These are phyloP conservation scores for Blepharisma undulans DNA, from an alignment of 169 alveolate species.

Conservation along the genomic window DNA sequence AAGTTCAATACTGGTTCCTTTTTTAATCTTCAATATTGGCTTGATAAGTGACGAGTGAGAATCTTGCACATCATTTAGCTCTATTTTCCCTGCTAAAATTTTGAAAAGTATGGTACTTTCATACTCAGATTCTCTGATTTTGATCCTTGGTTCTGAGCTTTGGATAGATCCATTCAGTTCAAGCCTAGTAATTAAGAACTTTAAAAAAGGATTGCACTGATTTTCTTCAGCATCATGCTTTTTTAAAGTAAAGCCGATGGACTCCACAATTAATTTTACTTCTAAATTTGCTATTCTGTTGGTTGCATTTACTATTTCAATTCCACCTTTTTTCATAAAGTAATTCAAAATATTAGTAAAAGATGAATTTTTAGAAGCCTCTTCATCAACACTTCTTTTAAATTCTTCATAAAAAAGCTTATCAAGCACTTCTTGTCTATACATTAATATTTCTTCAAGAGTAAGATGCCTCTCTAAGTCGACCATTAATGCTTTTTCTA, in stretches of 20 bases:
- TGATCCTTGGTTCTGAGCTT: background rate
- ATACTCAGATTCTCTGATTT: background rate
- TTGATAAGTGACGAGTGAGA: background rate
- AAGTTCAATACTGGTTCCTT: background rate
- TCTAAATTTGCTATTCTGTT: background rate
- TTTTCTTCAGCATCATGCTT: background rate
- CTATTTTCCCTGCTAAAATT: background rate
- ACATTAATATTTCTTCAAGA: background rate
- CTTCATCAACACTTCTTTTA: background rate
- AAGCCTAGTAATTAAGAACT: background rate
- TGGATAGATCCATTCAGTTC: background rate
- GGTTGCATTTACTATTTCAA: background rate
- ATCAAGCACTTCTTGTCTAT: constrained; percentile 4
- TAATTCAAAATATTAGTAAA: background rate
- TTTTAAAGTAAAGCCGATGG: background rate
- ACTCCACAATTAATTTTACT: background rate
- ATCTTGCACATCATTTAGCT: background rate
- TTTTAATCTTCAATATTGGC: background rate
- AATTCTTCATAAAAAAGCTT: background rate
- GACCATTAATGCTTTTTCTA: constrained; percentile 1
- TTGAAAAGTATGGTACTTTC: background rate
- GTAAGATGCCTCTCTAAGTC: constrained; percentile 4
- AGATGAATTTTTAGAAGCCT: background rate
- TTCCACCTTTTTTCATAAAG: background rate
- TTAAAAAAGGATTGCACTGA: background rate